Evolutionary conservation across 2,329 filamentous ascomycete genomes (phyloP).

Genomic region (Epicoccum nigrum): DNA sequence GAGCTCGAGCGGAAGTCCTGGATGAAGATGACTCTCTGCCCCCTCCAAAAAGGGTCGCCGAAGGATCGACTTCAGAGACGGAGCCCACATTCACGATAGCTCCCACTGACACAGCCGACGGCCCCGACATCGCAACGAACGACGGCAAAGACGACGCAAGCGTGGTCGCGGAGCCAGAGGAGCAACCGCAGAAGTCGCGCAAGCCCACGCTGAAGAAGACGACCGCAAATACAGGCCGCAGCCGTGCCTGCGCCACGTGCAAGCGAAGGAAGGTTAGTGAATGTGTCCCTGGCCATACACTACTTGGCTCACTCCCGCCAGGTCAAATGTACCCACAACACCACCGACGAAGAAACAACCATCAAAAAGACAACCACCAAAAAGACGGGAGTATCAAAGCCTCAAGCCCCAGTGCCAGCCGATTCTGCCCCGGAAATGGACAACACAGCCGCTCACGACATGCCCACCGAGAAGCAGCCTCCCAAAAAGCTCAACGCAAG

Average conservation of each 20-base stretch:
- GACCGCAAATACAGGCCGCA: not conserved
- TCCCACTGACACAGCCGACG: too few relatives aligned
- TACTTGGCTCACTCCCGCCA: not conserved
- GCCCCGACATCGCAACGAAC: not conserved
- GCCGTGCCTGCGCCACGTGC: conserved; percentile 2
- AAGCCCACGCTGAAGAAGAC: not conserved
- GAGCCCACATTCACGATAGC: too few relatives aligned
- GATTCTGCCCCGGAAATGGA: not conserved
- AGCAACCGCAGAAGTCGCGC: not conserved
- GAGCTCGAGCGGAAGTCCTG: too few relatives aligned
- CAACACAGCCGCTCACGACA: not conserved
- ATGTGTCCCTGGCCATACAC: too few relatives aligned
- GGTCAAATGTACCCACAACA: conserved; percentile 10
- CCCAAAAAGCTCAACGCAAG: conserved; percentile 11
- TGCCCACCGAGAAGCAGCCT: not conserved
- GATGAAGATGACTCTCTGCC: too few relatives aligned
- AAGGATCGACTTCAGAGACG: too few relatives aligned
- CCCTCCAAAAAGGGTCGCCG: too few relatives aligned
- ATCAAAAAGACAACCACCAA: too few relatives aligned
- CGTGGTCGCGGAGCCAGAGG: not conserved
- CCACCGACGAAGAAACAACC: not conserved
- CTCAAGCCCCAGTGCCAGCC: too few relatives aligned
- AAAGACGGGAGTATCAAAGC: too few relatives aligned
- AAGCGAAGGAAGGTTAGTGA: conserved; percentile 8
- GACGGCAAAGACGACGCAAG: not conserved